Evolutionary conservation across 345 rosid genomes (phyloP), one percentile per base, ranked within the genome.

Genomic region (Citrus unshiu): DNA sequence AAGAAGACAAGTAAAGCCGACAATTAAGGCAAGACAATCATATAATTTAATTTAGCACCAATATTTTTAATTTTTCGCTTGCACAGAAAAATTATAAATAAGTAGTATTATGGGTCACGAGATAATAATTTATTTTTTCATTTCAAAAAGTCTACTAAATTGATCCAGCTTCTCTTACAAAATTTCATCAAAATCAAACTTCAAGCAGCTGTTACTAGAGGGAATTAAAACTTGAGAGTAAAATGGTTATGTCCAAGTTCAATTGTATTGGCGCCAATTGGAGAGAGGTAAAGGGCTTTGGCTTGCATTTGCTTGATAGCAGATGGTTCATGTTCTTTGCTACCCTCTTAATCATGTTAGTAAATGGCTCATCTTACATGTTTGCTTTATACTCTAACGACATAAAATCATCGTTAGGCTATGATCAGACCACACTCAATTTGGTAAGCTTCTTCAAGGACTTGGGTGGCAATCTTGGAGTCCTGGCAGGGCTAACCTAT

Each of bases 321-420:
- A 83, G 92, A 80, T 89, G 89, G 90, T 89, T 87, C 76, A 87
- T 87, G 90, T 84, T 86, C 58, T 84, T 87, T 16, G 86, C 79
- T 40, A 70, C 89, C 30, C 73, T 89, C 39, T 76, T 84, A 32
- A 80, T 89, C 81, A 78, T 87, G 89, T 80, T 89, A 0, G 85
- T 84, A 4, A 81, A 88, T 43, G 92, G 92, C 68, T 87, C 92
- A 63, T 74, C 88, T n/a, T 89, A 86, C 82, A 80, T 89, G 82
- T 89, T 89, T 75, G 79, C 87, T 78, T 67, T 81, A 56, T 89
- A 89, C 82, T 89, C 92, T 2, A 61, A 24, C 29, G 90, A 86
- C 43, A 80, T 89, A 78, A 89, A 89, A 59, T 4, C 35, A 64
- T 76, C 84, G 22, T 74, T 86, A 72, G 86, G 81, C 54, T 89